Evolutionary conservation across 805 yeast species (phyloP).

Genomic region (Candida ipomoeae): DNA sequence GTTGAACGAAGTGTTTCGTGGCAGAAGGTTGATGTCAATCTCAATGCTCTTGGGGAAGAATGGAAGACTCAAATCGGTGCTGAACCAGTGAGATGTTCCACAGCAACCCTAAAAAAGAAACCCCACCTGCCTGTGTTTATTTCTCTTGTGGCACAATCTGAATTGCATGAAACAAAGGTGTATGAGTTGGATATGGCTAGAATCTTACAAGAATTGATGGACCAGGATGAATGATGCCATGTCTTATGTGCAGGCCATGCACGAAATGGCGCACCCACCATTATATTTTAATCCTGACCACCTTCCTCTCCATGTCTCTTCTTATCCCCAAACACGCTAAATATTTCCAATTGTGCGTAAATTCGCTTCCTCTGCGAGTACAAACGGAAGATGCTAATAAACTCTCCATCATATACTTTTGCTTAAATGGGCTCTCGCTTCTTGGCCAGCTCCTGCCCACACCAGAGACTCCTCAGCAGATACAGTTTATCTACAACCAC

Average conservation of each 20-base stretch:
- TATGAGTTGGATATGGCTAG: constrained; percentile 5
- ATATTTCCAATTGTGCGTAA: constrained; percentile 50
- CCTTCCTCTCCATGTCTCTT: constrained; percentile 10
- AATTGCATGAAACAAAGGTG: background rate
- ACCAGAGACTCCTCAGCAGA: constrained; percentile 19
- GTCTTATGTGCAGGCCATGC: background rate
- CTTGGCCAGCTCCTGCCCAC: constrained; percentile 33
- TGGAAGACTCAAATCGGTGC: background rate
- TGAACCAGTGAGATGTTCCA: background rate
- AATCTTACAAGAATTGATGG: constrained; percentile 3
- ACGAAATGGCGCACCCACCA: background rate
- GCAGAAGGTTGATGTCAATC: background rate
- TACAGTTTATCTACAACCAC: constrained; percentile 46
- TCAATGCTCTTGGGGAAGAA: background rate
- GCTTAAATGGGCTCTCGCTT: constrained; percentile 57
- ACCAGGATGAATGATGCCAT: background rate
- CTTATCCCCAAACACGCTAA: constrained; percentile 31
- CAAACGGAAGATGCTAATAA: constrained; percentile 68
- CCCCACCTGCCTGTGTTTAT: background rate
- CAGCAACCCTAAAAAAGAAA: background rate
- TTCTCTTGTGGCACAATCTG: constrained; percentile 8
- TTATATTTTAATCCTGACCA: background rate
- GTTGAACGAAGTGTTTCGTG: background rate
- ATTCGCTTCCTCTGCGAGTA: constrained; percentile 49
- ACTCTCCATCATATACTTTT: constrained; percentile 66